Evolutionary conservation across 306 rosid species (phyloP), one percentile per base, ranked within the genome.

Genomic region (Prunus campanulata): DNA sequence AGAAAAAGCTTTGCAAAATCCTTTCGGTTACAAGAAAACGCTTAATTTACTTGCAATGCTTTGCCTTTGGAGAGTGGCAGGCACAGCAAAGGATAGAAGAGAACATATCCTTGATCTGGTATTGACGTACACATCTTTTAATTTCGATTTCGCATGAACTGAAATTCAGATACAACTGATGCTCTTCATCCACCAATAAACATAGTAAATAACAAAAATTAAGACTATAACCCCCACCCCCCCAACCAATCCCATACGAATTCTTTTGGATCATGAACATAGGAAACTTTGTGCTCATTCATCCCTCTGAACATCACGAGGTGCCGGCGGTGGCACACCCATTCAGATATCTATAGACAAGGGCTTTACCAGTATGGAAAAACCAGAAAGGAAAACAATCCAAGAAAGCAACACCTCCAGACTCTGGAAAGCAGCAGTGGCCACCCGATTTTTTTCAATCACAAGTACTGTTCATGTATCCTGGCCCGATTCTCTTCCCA

Each of bases 401-500:
- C 77, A 39, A 74, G 63, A 80, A 83, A 76, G 80, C 71, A 78
- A 76, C 81, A 83, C 84, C 86, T 86, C 82, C 86, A 70, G 75
- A 68, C 75, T 78, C 52, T 47, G 32, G 72, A 87, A 72, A 81
- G 82, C 79, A 57, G 68, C 75, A 77, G 75, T 81, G 62, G 16
- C 78, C 73, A 42, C 70, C 81, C 71, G 5, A 69, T 25, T 72
- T 61, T 22, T 52, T 60, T 66, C 71, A 68, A 73, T 86, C 86
- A 92, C 89, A 94, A 85, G 86, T 94, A 94, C 64, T 85, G 95
- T 88, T 90, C 95, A 64, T 94, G 97, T 92, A 94, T 88, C 88
- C 98, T 90, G 55, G 90, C 95, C 30, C 96, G 96, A 71, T 94
- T 94, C 88, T 94, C 98, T 81, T 90, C 98, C 98, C 98, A 94